These are phyloP conservation scores for Candida vaughaniae DNA, from an alignment of 805 yeast species.

Conservation along the genomic window DNA sequence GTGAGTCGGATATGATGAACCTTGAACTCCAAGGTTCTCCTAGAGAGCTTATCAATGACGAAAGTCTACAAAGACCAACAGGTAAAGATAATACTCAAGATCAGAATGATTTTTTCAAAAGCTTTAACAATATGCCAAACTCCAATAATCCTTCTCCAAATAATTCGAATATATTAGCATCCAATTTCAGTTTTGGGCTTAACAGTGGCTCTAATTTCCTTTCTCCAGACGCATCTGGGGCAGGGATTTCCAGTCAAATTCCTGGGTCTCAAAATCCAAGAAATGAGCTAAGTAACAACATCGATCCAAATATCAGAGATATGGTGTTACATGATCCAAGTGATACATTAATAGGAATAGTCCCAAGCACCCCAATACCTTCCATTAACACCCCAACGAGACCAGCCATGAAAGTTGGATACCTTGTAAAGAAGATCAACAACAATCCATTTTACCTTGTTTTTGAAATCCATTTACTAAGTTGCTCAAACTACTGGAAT, in stretches of 20 bases:
- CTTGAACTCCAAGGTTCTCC: background rate
- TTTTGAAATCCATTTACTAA: slow-evolving; percentile 65
- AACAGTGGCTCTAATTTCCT: slow-evolving; percentile 32
- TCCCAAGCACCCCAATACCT: slow-evolving; percentile 62
- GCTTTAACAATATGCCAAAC: slow-evolving; percentile 13
- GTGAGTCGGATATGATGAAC: background rate
- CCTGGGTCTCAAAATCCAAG: background rate
- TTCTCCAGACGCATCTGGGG: slow-evolving; percentile 21
- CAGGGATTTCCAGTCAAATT: slow-evolving; percentile 1
- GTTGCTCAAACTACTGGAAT: slow-evolving; percentile 70
- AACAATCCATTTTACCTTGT: slow-evolving; percentile 25
- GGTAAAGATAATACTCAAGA: background rate
- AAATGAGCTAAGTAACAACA: background rate
- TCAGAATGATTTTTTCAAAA: slow-evolving; percentile 18
- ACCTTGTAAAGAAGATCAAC: slow-evolving; percentile 46
- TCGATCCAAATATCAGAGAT: slow-evolving; percentile 13
- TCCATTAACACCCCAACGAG: slow-evolving; percentile 69
- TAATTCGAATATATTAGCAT: slow-evolving; percentile 22
- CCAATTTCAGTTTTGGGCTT: slow-evolving; percentile 27
- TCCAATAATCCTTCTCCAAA: slow-evolving; percentile 25
- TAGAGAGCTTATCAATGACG: slow-evolving; percentile 1
- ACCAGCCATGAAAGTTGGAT: slow-evolving; percentile 70
- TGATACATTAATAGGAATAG: slow-evolving; percentile 53
- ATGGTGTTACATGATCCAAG: slow-evolving; percentile 46
- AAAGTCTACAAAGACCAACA: background rate